These are phyloP conservation scores for Malus hybrid DNA, from an alignment of 331 rosid species.

Conservation along the genomic window DNA sequence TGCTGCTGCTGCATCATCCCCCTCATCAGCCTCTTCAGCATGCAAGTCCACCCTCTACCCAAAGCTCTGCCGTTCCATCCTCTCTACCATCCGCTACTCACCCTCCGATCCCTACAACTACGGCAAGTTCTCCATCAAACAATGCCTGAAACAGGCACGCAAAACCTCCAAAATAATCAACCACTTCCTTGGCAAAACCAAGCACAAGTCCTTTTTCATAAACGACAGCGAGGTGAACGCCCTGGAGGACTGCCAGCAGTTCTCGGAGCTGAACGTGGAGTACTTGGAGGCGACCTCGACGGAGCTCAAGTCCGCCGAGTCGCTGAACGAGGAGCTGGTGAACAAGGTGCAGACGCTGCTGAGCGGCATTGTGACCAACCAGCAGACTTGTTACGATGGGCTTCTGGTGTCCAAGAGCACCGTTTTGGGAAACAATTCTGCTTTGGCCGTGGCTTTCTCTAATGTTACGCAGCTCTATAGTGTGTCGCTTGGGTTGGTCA, in stretches of 20 bases:
- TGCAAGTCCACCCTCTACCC: constrained; percentile 66
- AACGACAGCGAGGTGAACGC: constrained; percentile 32
- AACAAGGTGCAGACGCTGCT: constrained; percentile 39
- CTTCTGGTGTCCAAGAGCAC: constrained; percentile 34
- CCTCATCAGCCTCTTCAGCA: constrained; percentile 21
- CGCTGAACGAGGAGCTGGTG: constrained; percentile 23
- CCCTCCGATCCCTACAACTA: constrained; percentile 56
- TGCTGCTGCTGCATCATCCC: neutral
- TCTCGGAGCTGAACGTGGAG: constrained; percentile 45
- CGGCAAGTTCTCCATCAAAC: constrained; percentile 56
- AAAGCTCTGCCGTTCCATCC: constrained; percentile 68
- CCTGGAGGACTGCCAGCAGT: constrained; percentile 46
- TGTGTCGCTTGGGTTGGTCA: constrained; percentile 61
- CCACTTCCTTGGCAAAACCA: constrained; percentile 19
- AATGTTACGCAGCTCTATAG: constrained; percentile 45
- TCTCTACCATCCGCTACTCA: constrained; percentile 36
- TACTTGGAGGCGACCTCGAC: constrained; percentile 33
- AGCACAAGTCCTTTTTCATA: neutral
- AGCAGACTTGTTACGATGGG: constrained; percentile 67
- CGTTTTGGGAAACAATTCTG: constrained; percentile 14
- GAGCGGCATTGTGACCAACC: constrained; percentile 71
- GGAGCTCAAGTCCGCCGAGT: constrained; percentile 19
- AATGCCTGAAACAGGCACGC: constrained; percentile 52
- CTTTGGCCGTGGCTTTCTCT: constrained; percentile 33
- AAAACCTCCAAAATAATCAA: constrained; percentile 30